Conservation (phyloP, 148 eudicot genomes). For the Diospyros kaki region DNA sequence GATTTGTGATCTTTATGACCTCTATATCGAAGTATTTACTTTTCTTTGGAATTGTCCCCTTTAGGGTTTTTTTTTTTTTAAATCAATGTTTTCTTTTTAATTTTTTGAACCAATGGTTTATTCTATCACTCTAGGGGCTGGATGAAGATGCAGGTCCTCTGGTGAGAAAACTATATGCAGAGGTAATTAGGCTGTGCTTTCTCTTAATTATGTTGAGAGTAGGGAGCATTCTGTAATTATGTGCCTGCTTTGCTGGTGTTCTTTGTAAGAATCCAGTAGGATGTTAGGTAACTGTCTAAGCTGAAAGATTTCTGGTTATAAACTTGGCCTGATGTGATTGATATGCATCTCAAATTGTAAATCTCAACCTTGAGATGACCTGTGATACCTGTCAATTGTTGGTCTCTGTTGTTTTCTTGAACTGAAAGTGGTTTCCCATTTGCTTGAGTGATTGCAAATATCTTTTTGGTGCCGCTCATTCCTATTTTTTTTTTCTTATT, state of each 20-base stretch:
- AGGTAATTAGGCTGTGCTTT: slow-evolving; percentile 36
- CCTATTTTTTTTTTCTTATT: not conserved
- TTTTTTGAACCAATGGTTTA: slow-evolving; percentile 13
- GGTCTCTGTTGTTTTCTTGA: not conserved
- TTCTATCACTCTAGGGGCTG: slow-evolving; percentile 46
- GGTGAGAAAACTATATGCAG: slow-evolving; percentile 68
- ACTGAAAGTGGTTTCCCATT: not conserved
- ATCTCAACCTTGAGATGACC: too few species aligned
- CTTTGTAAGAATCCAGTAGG: not conserved
- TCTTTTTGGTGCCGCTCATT: not conserved
- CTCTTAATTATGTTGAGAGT: not conserved
- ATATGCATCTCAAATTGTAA: too few species aligned
- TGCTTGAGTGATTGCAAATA: not conserved
- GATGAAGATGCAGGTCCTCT: slow-evolving; percentile 84
- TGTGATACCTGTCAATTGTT: not conserved
- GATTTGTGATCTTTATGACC: slow-evolving; percentile 83
- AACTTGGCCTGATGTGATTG: too few species aligned
- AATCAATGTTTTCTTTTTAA: not conserved
- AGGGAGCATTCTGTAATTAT: not conserved
- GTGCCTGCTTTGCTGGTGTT: not conserved
- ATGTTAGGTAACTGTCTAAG: not conserved
- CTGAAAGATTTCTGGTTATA: not conserved
- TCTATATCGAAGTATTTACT: slow-evolving; percentile 57
- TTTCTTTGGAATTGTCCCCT: not conserved
- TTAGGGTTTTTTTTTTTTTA: not conserved